These are phyloP conservation scores for Simplicillium sp. DNA, from an alignment of 2,329 filamentous ascomycete genomes.

Conservation along the genomic window DNA sequence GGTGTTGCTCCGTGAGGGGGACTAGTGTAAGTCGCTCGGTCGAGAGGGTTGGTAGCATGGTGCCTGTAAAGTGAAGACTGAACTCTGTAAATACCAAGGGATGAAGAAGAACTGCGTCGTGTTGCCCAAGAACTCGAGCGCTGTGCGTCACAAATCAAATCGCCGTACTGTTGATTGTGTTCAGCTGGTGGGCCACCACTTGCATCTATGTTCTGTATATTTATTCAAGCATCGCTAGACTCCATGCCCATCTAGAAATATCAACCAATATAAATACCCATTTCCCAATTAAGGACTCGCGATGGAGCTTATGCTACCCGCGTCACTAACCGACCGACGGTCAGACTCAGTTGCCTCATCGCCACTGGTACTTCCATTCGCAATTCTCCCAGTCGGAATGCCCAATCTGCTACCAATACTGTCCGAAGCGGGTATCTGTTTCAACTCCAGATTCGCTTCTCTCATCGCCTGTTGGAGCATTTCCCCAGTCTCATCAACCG, in stretches of 20 bases:
- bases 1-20: neutral
- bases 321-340: conserved; percentile 24
- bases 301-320: conserved; percentile 22
- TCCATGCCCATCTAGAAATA: too few relatives aligned
- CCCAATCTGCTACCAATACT: conserved; percentile 18
- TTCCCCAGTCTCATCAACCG: conserved; percentile 77
- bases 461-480: conserved; percentile 66
- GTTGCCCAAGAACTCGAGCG: too few relatives aligned
- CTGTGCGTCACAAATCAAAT: too few relatives aligned
- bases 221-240: too few relatives aligned
- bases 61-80: too few relatives aligned
- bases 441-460: conserved; percentile 37
- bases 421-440: conserved; percentile 12
- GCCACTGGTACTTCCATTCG: conserved; percentile 20
- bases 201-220: too few relatives aligned
- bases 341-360: conserved; percentile 26
- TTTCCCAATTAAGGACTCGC: conserved; percentile 4
- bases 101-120: too few relatives aligned
- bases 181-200: too few relatives aligned
- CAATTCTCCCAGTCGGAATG: conserved; percentile 17
- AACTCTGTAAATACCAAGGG: too few relatives aligned
- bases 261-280: too few relatives aligned
- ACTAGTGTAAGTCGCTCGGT: conserved; percentile 1
- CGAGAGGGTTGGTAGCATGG: conserved; percentile 1
- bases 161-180: too few relatives aligned